Evolutionary conservation across 2,329 filamentous ascomycete species (phyloP), one percentile per base, ranked within the genome.

Genomic region (Apiospora aurea): DNA sequence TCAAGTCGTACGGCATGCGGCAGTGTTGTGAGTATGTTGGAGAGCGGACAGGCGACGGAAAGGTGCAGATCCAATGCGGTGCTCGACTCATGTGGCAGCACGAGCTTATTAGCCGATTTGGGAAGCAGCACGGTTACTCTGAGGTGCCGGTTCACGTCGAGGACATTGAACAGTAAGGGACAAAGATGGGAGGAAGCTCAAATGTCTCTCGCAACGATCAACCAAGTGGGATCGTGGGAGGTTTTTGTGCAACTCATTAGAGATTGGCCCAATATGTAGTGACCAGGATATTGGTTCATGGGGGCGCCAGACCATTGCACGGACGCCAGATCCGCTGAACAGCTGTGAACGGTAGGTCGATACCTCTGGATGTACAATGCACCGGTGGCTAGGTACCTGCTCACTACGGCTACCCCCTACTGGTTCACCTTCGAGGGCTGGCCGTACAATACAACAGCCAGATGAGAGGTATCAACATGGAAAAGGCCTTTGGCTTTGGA

Each of bases 1-100:
- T 82, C 82, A 75, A 81, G 86, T 87, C 78, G 82, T 83, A 88
- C 86, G 79, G 80, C 83, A 85, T 86, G 82, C 83, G 82, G 82
- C 81, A 83, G 80, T 80, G 80, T 80, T 82, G 80, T 76, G 57
- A 64, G 77, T 77, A 74, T 78, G 49, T 83, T 81, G 81, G 81
- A 81, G 57, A 64, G 57, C 57, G 34, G 57, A 41, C 81, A 80
- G 82, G 80, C 79, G 82, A 79, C 81, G 84, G 84, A 80, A 80
- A 82, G 81, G 81, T 86, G 85, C 85, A 87, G 85, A 78, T 80
- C 76, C 75, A 74, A 77, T 74, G 77, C 77, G 78, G 78, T 76
- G 77, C 78, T 78, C 77, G 78, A 78, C 77, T 78, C 78, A 72
- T 44, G 75, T 79, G 77, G 74, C 75, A 79, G 78, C 74, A 76